phyloP scores from a whole-genome alignment of 2,329 filamentous ascomycete genomes.

The Cordyceps javanica region DNA sequence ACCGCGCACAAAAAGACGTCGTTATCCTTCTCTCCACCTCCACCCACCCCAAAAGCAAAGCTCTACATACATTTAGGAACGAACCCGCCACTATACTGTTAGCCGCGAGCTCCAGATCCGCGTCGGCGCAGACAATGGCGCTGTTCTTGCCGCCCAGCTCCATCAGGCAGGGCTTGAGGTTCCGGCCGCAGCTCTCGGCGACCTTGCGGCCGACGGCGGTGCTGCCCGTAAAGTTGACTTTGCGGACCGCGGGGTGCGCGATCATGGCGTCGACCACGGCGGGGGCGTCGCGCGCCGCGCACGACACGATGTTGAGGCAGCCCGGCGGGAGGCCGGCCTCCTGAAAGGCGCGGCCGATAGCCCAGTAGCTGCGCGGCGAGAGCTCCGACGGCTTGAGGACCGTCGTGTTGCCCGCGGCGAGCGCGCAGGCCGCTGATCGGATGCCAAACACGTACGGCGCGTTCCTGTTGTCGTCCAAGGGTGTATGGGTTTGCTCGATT shows the following conservation, averaged over 20 bases:
- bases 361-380: conserved; percentile 24
- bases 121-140: conserved; percentile 74
- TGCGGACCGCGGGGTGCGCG: conserved; percentile 28
- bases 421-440: conserved; percentile 14
- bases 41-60: too few species aligned
- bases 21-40: too few species aligned
- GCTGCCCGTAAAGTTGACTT: conserved; percentile 82
- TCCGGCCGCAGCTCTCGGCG: conserved; percentile 60
- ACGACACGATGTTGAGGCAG: conserved; percentile 32
- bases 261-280: conserved; percentile 31
- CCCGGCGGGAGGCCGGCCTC: conserved; percentile 38
- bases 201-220: conserved; percentile 70
- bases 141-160: conserved; percentile 81
- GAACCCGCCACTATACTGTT: conserved; percentile 61
- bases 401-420: conserved; percentile 21
- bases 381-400: conserved; percentile 30
- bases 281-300: conserved; percentile 25
- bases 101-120: conserved; percentile 67
- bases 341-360: conserved; percentile 28
- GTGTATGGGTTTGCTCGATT: neutral
- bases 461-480: conserved; percentile 16
- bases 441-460: conserved; percentile 21
- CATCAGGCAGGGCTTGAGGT: conserved; percentile 73
- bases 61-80: conserved; percentile 49
- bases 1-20: too few species aligned